phyloP scores from a whole-genome alignment of 2,329 filamentous ascomycete species.

The Exophiala viscosa region DNA sequence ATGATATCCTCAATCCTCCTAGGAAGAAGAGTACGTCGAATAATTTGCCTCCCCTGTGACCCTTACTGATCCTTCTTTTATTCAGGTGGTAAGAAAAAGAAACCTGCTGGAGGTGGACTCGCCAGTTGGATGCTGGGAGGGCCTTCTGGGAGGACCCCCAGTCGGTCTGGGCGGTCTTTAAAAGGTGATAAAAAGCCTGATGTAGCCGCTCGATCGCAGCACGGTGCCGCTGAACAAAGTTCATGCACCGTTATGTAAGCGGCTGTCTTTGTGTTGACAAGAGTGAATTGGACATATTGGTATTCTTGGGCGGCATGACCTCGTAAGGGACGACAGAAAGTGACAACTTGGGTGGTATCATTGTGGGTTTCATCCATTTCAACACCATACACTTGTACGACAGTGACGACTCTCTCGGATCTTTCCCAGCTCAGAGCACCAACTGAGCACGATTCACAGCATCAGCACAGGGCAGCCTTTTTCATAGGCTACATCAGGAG shows the following conservation, averaged over 20 bases:
- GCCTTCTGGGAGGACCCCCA: background rate
- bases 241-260: constrained; percentile 35
- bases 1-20: constrained; percentile 23
- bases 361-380: constrained; percentile 17
- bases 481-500: constrained; percentile 36
- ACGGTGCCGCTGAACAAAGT: constrained; percentile 27
- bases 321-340: constrained; percentile 11
- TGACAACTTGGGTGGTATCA: constrained; percentile 16
- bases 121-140: constrained; percentile 45
- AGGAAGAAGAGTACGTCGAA: constrained; percentile 25
- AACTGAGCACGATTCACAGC: constrained; percentile 17
- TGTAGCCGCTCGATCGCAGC: constrained; percentile 32
- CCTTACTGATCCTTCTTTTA: background rate
- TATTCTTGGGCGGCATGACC: constrained; percentile 9
- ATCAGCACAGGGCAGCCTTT: constrained; percentile 12
- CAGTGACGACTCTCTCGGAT: constrained; percentile 14
- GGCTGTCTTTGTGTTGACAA: constrained; percentile 9
- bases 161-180: constrained; percentile 34
- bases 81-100: constrained; percentile 21
- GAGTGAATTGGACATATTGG: constrained; percentile 10
- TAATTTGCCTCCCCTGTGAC: background rate
- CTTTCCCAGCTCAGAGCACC: constrained; percentile 7
- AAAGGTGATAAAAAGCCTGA: constrained; percentile 48
- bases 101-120: constrained; percentile 32
- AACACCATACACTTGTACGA: constrained; percentile 13